Base-by-base conservation (phyloP, 2,329 filamentous ascomycete genomes). In the Blumeriella jaapii region DNA sequence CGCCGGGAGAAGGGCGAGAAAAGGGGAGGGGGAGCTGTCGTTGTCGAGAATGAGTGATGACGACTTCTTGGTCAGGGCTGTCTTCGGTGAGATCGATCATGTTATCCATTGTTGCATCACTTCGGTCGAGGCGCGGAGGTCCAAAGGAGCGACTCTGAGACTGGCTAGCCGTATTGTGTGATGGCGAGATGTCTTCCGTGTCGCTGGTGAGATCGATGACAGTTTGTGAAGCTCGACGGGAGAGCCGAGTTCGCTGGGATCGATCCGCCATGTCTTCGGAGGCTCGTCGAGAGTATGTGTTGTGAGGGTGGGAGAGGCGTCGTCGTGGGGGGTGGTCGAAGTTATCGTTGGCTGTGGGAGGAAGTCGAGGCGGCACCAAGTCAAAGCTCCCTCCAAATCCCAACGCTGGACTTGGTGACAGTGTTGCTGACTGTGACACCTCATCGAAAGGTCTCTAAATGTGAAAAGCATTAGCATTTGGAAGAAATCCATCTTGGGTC, bases 71-170 rank as follows among this genome's bases (percentile, higher is more conserved):
- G 10, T 60, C 58, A 8, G 57, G 55, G 5, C 59, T 59, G 39
- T 71, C 67, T 16, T 55, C 56, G 2, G 69, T 74, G 7, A 74
- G 59, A 47, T 74, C 70, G 34, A 74, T 71, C 17, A 71, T 54
- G 12, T 49, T 41, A n/a, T 34, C 41, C 8, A 53, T 15, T 12
- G 41, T 22, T 14, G 44, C 42, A 44, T 54, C 49, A 33, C 46
- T 53, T 39, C 52, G 44, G n/a, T 42, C 50, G 15, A 55, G 41
- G 16, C 46, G 47, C 32, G 51, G 47, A 24, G 47, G 51, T 34
- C 46, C 39, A 13, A 41, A 43, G 5, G 41, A 36, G 23, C 32
- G 41, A 22, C 18, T 38, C 19, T 44, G 27, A 10, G 25, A 19
- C 11, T 23, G 29, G 8, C 17, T 31, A 15, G 28, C 29, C n/a